Evolutionary conservation across 257 asterid genomes (phyloP).

Genomic region (Scutellaria barbata): DNA sequence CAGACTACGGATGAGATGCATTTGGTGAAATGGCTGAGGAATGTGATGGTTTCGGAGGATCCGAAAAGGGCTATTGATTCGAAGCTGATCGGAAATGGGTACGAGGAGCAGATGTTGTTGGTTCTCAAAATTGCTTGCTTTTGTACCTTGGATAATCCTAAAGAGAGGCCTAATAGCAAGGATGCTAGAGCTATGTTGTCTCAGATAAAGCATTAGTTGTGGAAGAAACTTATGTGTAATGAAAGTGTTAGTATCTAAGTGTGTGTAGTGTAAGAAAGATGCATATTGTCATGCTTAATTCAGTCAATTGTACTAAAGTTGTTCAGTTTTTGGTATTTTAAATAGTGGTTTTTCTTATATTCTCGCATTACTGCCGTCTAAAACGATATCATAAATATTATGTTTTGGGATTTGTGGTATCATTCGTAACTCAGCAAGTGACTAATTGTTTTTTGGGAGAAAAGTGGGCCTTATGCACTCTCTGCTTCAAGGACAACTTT

Average conservation of each 20-base stretch:
- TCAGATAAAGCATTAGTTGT: conserved; percentile 61
- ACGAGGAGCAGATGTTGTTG: conserved; percentile 85
- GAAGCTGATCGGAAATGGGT: conserved; percentile 60
- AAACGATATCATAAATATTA: too few species aligned
- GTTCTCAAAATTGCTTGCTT: conserved; percentile 88
- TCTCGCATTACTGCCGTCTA: too few species aligned
- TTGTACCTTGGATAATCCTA: conserved; percentile 78
- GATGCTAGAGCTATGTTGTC: conserved; percentile 73
- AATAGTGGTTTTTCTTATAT: not conserved
- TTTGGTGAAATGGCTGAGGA: conserved; percentile 86
- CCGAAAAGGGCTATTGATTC: conserved; percentile 73
- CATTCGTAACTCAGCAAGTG: too few species aligned
- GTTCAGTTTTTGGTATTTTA: not conserved
- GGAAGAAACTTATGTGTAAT: conserved; percentile 12
- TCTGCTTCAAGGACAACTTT: too few species aligned
- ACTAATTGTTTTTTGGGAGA: too few species aligned
- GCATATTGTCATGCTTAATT: not conserved
- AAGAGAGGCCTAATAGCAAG: conserved; percentile 85
- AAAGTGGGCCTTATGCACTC: too few species aligned
- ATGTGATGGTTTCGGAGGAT: conserved; percentile 75
- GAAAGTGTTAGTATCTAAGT: not conserved
- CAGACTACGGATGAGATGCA: conserved; percentile 71
- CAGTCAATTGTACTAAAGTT: conserved; percentile 22
- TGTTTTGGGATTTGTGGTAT: too few species aligned
- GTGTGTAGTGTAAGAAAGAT: not conserved